Conservation (phyloP, 2,329 filamentous ascomycete species). For the Celoporthe dispersa region DNA sequence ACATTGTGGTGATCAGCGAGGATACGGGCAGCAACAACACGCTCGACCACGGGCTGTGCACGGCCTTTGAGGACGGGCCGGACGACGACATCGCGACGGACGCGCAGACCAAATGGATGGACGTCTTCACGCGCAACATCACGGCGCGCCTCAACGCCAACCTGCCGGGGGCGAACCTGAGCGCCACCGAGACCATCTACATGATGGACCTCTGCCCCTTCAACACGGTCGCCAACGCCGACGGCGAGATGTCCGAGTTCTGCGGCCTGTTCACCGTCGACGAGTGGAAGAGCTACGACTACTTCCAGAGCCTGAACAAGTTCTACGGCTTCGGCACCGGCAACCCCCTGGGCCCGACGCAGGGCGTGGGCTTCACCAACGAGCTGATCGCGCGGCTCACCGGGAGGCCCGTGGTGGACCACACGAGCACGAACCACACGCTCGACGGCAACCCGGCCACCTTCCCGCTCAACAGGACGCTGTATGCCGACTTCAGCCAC, state of each 20-base stretch:
- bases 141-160: conserved; percentile 70
- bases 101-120: conserved; percentile 62
- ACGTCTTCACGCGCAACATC: conserved; percentile 70
- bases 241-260: conserved; percentile 65
- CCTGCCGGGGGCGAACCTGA: conserved; percentile 70
- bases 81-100: conserved; percentile 51
- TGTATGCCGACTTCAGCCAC: conserved; percentile 92
- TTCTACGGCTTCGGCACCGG: conserved; percentile 83
- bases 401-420: conserved; percentile 67
- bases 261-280: conserved; percentile 73
- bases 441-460: conserved; percentile 69
- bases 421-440: conserved; percentile 78
- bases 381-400: conserved; percentile 86
- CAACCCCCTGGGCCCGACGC: conserved; percentile 78
- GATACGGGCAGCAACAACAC: conserved; percentile 74
- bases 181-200: conserved; percentile 63
- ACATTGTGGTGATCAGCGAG: conserved; percentile 74
- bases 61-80: conserved; percentile 67
- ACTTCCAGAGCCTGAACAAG: conserved; percentile 79
- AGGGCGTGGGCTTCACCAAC: conserved; percentile 86
- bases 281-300: conserved; percentile 82
- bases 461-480: conserved; percentile 69
- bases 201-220: conserved; percentile 93
- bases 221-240: conserved; percentile 70
- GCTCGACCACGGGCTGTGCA: conserved; percentile 74